Base-by-base conservation (phyloP, 192 early-diverging fungal species). In the Glomus cerebriforme region DNA sequence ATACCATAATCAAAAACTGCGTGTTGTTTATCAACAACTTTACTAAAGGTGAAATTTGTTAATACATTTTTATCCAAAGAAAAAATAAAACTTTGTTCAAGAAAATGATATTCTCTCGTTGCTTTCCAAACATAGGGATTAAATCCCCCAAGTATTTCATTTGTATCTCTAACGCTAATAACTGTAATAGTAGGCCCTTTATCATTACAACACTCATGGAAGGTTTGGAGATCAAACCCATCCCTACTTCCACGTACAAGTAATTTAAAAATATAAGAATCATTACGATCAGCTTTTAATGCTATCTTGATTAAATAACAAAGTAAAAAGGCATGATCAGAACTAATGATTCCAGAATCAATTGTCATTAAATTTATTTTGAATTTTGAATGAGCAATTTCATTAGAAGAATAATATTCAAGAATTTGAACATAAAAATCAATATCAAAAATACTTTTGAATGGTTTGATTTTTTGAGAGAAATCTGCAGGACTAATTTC, bases 61-160 rank as follows among this genome's bases (percentile, higher is more conserved):
- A 13, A 31, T 13, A 4, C n/a, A 60, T 31, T 26, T 15, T 64
- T 27, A 64, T 64, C 10, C 2, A 64, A 31, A 29, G 29, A 29
- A 64, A 64, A 64, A 31, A 64, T 3, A 64, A 64, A 64, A 64
- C 62, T 64, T 2, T 29, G 0, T 6, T 29, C 19, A 17, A 8
- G 10, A 1, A 1, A 27, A 15, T 4, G 2, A 15, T 27, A 64
- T 13, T 17, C 1, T 13, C 17, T 8, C 7, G 24, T 13, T 8
- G 67, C 22, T 60, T 71, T 26, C 62, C 80, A 81, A 68, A 43
- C 9, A 37, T 69, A 35, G 24, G 76, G 75, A 63, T 81, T 81
- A 58, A 63, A 81, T 5, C 80, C 80, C 22, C 80, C 80, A 66
- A 81, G 69, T 26, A 81, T 73, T 35, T 81, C 69, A 24, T 71